Base-by-base conservation (phyloP, 495 filamentous ascomycete genomes). In the Paragyromitra xinjiangensis region DNA sequence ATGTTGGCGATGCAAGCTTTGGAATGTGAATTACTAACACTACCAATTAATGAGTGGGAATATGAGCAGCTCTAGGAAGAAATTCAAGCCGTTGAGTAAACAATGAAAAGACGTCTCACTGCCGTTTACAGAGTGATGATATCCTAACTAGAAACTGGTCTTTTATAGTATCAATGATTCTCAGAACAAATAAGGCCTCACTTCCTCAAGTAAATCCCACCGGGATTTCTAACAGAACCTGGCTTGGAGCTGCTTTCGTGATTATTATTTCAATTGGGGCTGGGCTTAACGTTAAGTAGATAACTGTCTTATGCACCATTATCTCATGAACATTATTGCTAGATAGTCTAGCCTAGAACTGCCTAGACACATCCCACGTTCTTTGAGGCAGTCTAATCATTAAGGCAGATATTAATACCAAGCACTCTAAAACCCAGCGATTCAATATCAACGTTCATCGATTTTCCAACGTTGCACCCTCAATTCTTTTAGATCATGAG, bases 301-400 rank as follows among this genome's bases (percentile, higher is more conserved):
- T 53, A 58, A 55, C 14, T 29, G 26, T 37, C 11, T 50, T 50
- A 72, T 72, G 61, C 69, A 72, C 45, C 48, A n/a, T 58, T 66
- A 73, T 61, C 34, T 65, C 7, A 44, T 51, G 39, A 26, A 16
- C 5, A 65, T 65, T 59, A 19, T 44, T 56, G 16, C 29, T 16
- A 45, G 68, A 50, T 71, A 51, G 56, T 22, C 68, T 70, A 62
- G 55, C 68, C 42, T 63, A 12, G 9, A 71, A 62, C 12, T 63
- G 29, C 56, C 68, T 39, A 22, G 26, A 71, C 26, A 16, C 56
- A 71, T 40, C 68, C 67, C 68, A 71, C 42, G 42, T 59, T 44
- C 55, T 22, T 71, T 62, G 26, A 42, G 29, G 66, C 8, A 53
- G 22, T 3, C 14, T 69, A 37, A 8, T 61, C 7, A 16, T n/a